These are phyloP conservation scores for Pichia inconspicua DNA, from an alignment of 1,139 yeast genomes.

Conservation along the genomic window DNA sequence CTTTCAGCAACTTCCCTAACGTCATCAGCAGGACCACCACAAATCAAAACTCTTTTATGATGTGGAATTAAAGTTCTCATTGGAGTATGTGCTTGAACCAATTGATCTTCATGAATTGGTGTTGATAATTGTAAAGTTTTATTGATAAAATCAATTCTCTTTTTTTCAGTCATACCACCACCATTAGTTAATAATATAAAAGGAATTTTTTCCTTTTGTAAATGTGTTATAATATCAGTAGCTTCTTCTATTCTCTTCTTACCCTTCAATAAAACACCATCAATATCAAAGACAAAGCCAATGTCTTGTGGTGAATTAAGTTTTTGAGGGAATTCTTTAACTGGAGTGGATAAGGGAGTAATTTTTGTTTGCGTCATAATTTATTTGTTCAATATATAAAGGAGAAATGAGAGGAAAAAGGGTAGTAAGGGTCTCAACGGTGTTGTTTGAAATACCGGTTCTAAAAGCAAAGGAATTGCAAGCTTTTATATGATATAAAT, in stretches of 20 bases:
- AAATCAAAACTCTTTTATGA: constrained; percentile 61
- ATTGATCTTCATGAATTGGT: constrained; percentile 49
- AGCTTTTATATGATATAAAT: too few species aligned
- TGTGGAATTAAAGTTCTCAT: constrained; percentile 52
- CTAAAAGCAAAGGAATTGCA: too few species aligned
- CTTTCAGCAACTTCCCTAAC: constrained; percentile 63
- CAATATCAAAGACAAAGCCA: constrained; percentile 42
- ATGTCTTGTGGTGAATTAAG: constrained; percentile 14
- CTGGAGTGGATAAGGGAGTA: constrained; percentile 14
- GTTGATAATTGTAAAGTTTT: constrained; percentile 33
- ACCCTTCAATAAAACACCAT: constrained; percentile 89
- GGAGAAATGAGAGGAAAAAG: not conserved
- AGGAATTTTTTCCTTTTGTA: constrained; percentile 57
- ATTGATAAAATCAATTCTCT: constrained; percentile 54
- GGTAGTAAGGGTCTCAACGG: too few species aligned
- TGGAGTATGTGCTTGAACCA: constrained; percentile 91
- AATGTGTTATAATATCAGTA: constrained; percentile 48
- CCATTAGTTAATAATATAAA: constrained; percentile 86
- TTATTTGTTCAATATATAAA: not conserved
- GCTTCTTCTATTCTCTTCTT: constrained; percentile 64
- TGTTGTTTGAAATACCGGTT: too few species aligned
- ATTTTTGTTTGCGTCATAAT: constrained; percentile 1
- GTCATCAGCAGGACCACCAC: constrained; percentile 73
- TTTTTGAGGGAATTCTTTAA: constrained; percentile 10
- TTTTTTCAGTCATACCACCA: constrained; percentile 71